Percentiles rank a stretch among this genome's conserved stretches.
Conservation (phyloP, 371 early-diverging fungal genomes). For the Mortierella sp. region DNA sequence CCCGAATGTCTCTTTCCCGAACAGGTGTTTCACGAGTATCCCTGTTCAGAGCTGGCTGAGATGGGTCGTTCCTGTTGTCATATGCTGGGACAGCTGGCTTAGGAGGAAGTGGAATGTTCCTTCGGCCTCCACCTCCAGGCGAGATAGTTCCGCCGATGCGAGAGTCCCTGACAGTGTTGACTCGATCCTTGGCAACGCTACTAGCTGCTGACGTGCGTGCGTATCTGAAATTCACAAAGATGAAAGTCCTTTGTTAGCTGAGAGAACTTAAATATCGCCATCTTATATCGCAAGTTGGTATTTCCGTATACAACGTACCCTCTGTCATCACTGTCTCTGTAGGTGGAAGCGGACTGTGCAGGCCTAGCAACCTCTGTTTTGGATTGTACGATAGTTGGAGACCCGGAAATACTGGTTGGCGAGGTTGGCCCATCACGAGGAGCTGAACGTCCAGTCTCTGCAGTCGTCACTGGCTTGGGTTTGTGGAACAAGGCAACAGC, state of each 20-base stretch:
- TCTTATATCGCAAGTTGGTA: neutral
- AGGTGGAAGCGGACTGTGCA: neutral
- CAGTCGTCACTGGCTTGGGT: neutral
- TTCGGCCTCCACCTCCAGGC: constrained; percentile 25
- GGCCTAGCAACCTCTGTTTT: neutral
- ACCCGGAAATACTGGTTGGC: neutral
- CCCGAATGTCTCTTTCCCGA: constrained; percentile 21
- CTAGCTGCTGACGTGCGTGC: neutral
- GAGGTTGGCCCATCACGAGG: constrained; percentile 5
- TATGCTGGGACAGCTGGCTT: constrained; percentile 39
- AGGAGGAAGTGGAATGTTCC: constrained; percentile 46
- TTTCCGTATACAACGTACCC: constrained; percentile 10
- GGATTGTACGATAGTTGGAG: neutral
- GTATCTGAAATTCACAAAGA: neutral
- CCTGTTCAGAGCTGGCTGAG: constrained; percentile 14
- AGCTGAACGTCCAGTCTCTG: neutral
- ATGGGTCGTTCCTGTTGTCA: constrained; percentile 21
- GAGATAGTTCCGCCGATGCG: constrained; percentile 30
- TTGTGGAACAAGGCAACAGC: constrained; percentile 41
- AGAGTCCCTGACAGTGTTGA: constrained; percentile 28
- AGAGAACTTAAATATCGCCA: neutral
- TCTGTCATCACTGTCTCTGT: constrained; percentile 20
- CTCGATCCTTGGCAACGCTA: constrained; percentile 16
- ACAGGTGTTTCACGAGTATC: constrained; percentile 20
- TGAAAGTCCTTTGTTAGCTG: no score